Evolutionary conservation across 345 rosid species (phyloP), one percentile per base, ranked within the genome.

Genomic region (Syzygium grande): DNA sequence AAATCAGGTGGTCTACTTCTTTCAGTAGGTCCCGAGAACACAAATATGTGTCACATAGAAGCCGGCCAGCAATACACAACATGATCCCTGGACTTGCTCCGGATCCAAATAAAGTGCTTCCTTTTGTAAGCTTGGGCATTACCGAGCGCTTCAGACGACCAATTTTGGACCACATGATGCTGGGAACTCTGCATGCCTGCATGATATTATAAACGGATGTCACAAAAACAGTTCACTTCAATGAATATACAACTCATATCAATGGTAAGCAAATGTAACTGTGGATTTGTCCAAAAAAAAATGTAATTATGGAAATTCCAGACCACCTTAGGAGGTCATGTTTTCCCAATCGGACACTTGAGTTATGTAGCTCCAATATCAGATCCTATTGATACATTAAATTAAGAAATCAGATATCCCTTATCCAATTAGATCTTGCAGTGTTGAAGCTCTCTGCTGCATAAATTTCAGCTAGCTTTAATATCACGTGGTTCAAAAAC

Each of bases 121-220:
- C 96, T 93, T 92, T 96, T 53, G 93, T 90, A 89, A 96, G 95
- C 90, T 92, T 98, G 87, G 99, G 99, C 99, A 98, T 98, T 86
- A 89, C 90, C 84, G 98, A 94, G 77, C 99, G 99, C 92, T 95
- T 96, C 80, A 98, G 97, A 80, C 99, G 98, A 58, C 99, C 99
- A 90, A 98, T 91, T 93, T 96, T 98, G 92, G 99, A 98, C 99
- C 99, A 98, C 95, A 93, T 96, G 92, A 91, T 92, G 93, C 98
- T 93, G 84, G 94, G 93, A 88, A 98, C 99, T 90, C 91, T 93
- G 88, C 99, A 98, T 90, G 94, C 97, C 99, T 98, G 92, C 88
- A 90, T 78, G 85, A 85, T 54, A 29, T 54, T 77, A 77, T 46
- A 86, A 61, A 34, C n/a, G 0, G 17, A 63, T 85, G 56, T 52